phyloP scores from a whole-genome alignment of 192 early-diverging fungal genomes.

The Coemansia sp. region DNA sequence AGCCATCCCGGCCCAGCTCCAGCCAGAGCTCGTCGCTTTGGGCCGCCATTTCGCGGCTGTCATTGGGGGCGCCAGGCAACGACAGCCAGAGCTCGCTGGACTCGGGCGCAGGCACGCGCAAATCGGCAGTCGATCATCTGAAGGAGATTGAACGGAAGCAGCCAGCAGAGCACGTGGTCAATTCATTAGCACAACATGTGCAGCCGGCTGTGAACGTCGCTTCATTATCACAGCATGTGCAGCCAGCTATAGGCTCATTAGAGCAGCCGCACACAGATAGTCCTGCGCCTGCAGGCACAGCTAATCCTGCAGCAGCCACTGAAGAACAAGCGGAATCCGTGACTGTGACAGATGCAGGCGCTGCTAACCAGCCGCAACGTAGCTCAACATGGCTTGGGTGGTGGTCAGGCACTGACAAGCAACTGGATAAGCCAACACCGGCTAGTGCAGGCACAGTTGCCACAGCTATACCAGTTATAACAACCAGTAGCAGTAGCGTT shows the following conservation, averaged over 20 bases:
- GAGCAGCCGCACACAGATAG: background rate
- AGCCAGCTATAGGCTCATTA: background rate
- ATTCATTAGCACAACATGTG: conserved; percentile 3
- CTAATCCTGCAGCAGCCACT: background rate
- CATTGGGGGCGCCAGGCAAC: conserved; percentile 7
- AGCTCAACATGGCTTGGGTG: conserved; percentile 10
- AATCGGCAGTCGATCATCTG: conserved; percentile 21
- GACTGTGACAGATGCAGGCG: background rate
- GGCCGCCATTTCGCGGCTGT: conserved; percentile 18
- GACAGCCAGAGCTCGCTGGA: conserved; percentile 10
- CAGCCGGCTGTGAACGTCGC: background rate
- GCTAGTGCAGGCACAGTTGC: background rate
- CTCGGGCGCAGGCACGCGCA: background rate
- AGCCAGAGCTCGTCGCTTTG: conserved; percentile 12
- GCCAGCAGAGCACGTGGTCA: conserved; percentile 5
- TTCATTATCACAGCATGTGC: conserved; percentile 1
- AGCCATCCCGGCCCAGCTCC: background rate
- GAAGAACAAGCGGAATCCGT: background rate
- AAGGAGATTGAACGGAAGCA: conserved; percentile 17
- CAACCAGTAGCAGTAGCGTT: background rate
- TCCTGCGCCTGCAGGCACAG: background rate
- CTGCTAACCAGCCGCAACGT: background rate
- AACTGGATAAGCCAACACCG: background rate
- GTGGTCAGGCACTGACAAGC: conserved; percentile 5
- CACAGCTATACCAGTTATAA: background rate